These are phyloP conservation scores for Aspergillus baeticus DNA, from an alignment of 495 filamentous ascomycete genomes.

Conservation along the genomic window DNA sequence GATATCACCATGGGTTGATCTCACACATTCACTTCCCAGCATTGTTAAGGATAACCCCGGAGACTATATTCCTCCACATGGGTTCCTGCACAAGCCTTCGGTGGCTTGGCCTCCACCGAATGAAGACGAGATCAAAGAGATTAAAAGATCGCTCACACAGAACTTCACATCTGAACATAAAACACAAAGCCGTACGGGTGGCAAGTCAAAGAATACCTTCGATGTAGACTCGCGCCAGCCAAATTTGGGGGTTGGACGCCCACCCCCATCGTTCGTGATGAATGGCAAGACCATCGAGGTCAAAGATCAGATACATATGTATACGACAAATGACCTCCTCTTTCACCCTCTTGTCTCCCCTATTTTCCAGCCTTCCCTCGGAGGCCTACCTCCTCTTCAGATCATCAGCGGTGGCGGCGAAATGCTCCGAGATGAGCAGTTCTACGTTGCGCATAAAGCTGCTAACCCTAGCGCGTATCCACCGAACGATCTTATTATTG, in stretches of 20 bases:
- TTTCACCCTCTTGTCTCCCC: slow-evolving; percentile 89
- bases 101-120: slow-evolving; percentile 89
- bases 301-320: slow-evolving; percentile 94
- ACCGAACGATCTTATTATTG: slow-evolving; percentile 62
- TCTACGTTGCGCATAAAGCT: slow-evolving; percentile 92
- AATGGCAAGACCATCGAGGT: slow-evolving; percentile 73
- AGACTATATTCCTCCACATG: slow-evolving; percentile 85
- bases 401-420: slow-evolving; percentile 87
- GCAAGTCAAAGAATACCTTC: slow-evolving; percentile 23
- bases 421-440: slow-evolving; percentile 86
- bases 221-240: background rate
- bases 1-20: slow-evolving; percentile 90
- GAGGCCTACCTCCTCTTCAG: slow-evolving; percentile 82
- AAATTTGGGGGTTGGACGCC: background rate
- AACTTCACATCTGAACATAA: slow-evolving; percentile 31
- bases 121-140: slow-evolving; percentile 60
- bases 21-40: slow-evolving; percentile 93
- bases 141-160: slow-evolving; percentile 36
- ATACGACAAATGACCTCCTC: slow-evolving; percentile 83
- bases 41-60: slow-evolving; percentile 66
- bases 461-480: slow-evolving; percentile 75
- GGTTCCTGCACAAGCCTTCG: slow-evolving; percentile 84
- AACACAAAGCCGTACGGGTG: slow-evolving; percentile 11
- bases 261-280: slow-evolving; percentile 19
- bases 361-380: slow-evolving; percentile 77